Evolutionary conservation across 1,139 yeast species (phyloP).

Genomic region (Suhomyces yuchorum): DNA sequence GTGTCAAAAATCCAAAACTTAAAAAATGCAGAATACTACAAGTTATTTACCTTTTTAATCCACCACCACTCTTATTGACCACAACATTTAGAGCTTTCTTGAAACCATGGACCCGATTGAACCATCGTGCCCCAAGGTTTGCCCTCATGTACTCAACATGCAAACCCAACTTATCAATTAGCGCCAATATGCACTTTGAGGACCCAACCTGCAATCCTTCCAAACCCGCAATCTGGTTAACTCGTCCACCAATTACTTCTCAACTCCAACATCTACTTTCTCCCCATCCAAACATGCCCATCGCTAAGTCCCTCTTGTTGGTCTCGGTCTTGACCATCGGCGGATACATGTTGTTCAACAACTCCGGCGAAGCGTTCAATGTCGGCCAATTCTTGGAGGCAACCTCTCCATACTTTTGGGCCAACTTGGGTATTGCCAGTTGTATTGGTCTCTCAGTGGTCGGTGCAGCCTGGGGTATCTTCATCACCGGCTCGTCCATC

Average conservation of each 20-base stretch:
- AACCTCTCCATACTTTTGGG: constrained; percentile 98
- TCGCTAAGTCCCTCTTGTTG: constrained; percentile 27
- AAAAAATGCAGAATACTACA: too few species aligned
- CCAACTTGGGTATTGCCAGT: constrained; percentile 83
- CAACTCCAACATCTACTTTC: constrained; percentile 4
- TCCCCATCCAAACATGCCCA: constrained; percentile 19
- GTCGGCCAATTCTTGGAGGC: constrained; percentile 83
- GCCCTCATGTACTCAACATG: not conserved
- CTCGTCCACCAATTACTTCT: constrained; percentile 5
- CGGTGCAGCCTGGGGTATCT: constrained; percentile 99
- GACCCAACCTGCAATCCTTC: not conserved
- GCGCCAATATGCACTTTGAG: not conserved
- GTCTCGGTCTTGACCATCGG: constrained; percentile 43
- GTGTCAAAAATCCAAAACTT: too few species aligned
- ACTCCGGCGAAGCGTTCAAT: constrained; percentile 87
- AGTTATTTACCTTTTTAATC: too few species aligned
- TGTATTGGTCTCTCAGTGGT: constrained; percentile 95
- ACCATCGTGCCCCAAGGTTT: too few species aligned
- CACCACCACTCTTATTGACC: too few species aligned
- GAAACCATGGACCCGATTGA: too few species aligned
- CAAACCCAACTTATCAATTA: not conserved
- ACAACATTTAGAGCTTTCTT: too few species aligned
- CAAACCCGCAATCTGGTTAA: constrained; percentile 2
- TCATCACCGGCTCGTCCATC: constrained; percentile 91
- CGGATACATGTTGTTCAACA: constrained; percentile 81